These are phyloP conservation scores for Capronia epimyces DNA, from an alignment of 2,329 filamentous ascomycete species.

Conservation along the genomic window DNA sequence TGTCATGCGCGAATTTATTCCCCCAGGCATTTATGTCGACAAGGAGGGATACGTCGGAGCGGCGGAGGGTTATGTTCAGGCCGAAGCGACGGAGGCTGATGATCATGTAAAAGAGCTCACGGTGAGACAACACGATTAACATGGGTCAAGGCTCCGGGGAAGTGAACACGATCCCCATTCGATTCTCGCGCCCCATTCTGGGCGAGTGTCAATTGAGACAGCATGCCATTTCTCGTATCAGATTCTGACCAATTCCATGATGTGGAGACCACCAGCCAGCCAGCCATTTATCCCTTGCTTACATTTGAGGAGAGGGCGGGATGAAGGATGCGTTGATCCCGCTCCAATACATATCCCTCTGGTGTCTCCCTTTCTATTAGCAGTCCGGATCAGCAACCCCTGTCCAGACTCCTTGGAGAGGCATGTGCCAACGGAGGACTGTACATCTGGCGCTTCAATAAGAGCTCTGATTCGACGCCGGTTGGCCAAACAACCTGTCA, in stretches of 20 bases:
- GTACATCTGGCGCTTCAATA: not conserved
- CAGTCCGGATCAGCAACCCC: not conserved
- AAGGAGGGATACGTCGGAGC: conserved; percentile 25
- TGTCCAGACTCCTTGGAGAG: not conserved
- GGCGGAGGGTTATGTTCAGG: conserved; percentile 25
- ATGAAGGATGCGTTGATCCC: not conserved
- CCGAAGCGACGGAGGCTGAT: conserved; percentile 9
- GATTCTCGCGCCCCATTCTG: too few relatives aligned
- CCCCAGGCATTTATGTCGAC: conserved; percentile 23
- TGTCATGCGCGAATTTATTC: conserved; percentile 39
- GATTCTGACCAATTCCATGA: not conserved
- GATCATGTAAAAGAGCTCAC: conserved; percentile 12
- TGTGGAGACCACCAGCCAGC: not conserved
- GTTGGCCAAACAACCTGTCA: not conserved
- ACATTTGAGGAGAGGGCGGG: not conserved
- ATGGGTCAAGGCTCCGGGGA: not conserved
- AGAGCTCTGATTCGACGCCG: not conserved
- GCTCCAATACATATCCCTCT: not conserved
- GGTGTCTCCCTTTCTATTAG: not conserved
- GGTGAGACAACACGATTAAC: conserved; percentile 2
- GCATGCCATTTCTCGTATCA: too few relatives aligned
- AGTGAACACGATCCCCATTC: not conserved
- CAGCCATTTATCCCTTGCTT: not conserved
- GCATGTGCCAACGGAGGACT: too few relatives aligned
- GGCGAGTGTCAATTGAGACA: too few relatives aligned